Conservation (phyloP, 441 rosid species). For the Corymbia citriodora region DNA sequence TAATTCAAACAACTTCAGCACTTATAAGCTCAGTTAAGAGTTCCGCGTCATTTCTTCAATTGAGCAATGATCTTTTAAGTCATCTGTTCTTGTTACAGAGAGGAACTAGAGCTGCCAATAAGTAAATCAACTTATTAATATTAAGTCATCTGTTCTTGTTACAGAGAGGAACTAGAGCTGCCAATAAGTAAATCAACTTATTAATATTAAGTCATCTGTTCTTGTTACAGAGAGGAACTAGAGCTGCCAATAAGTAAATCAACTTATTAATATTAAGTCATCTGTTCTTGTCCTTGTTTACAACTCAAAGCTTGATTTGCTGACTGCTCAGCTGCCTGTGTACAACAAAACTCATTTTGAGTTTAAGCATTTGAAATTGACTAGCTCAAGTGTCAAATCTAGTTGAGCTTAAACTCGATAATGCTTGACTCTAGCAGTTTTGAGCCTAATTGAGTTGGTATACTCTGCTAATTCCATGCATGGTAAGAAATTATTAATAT, state of each 20-base stretch:
- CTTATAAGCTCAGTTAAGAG: neutral
- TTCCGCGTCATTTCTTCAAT: neutral
- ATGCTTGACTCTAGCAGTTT: neutral
- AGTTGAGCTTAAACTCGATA: neutral
- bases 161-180: neutral
- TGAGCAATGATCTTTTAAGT: neutral
- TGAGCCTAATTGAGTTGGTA: neutral
- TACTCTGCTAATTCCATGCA: neutral
- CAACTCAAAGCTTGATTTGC: neutral
- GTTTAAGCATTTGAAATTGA: neutral
- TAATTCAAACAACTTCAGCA: neutral
- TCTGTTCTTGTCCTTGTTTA: neutral
- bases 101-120: neutral
- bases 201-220: neutral
- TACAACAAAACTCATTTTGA: neutral
- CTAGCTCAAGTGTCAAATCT: neutral
- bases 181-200: neutral
- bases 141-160: neutral
- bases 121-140: neutral
- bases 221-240: neutral
- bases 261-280: neutral
- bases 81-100: neutral
- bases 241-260: neutral
- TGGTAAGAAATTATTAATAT: neutral
- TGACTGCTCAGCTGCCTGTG: neutral